Conservation (phyloP, 441 rosid species). For the Rhodomyrtus psidioides region DNA sequence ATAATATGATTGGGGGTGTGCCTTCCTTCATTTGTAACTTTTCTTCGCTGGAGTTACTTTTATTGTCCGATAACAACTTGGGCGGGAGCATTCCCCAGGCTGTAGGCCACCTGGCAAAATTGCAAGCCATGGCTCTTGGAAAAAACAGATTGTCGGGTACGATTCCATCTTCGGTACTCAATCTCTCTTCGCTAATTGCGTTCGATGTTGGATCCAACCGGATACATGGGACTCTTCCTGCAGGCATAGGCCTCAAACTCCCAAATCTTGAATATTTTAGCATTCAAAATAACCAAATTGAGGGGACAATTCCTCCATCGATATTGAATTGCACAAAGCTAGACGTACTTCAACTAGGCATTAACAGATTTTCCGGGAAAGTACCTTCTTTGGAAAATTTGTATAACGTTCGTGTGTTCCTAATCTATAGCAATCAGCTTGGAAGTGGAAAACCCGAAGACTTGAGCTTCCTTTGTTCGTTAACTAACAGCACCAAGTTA, state of each 20-base stretch:
- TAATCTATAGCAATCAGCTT: neutral
- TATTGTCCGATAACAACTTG: fast-evolving
- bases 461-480: neutral
- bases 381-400: neutral
- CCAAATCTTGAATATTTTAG: neutral
- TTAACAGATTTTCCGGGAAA: neutral
- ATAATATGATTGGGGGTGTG: neutral
- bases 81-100: neutral
- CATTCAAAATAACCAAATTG: neutral
- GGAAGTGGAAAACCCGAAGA: slow-evolving; percentile 2
- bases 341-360: neutral
- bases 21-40: neutral
- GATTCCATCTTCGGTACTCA: neutral
- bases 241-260: neutral
- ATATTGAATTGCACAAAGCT: slow-evolving; percentile 10
- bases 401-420: neutral
- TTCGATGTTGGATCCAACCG: neutral
- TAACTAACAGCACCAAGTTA: slow-evolving; percentile 2
- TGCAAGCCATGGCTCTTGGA: fast-evolving
- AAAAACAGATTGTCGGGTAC: neutral
- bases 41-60: neutral
- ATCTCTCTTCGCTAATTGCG: neutral
- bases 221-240: neutral
- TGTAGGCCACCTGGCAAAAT: neutral
- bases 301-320: neutral